Evolutionary conservation across 768 basidiomycete species (phyloP), one percentile per base, ranked within the genome.

Genomic region (Dictyophora rubrovolvata): DNA sequence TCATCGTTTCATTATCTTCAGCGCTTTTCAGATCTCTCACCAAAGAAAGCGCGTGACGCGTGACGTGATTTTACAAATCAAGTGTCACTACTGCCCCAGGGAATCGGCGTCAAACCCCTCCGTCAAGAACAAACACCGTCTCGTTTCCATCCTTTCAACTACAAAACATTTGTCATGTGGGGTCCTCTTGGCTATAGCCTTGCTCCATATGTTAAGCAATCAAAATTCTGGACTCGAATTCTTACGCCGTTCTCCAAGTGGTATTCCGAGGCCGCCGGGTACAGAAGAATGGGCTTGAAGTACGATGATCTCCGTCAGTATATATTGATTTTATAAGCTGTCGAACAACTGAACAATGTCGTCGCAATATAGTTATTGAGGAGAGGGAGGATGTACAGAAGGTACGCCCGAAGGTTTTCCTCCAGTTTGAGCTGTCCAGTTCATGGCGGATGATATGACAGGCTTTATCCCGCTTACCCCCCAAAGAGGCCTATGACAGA

Each of bases 281-380:
- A 93, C 79, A 82, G 95, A 65, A 79, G 84, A 67, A 78, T 89
- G 67, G 95, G 95, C 64, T 82, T 97, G 73, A 84, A 80, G 68
- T 94, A 96, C 70, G 95, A 99, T 71, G 95, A 99, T 79, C 82
- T 99, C 68, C 77, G 90, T 93, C 65, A 72, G 90, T 81, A 55
- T 58, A 58, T 52, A 14, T 55, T 58, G 59, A 54, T 21, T 14
- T 57, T 46, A 11, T 55, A 17, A 56, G 51, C 7, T 28, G 7
- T 28, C 7, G 28, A 28, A 7, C 28, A 22, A 35, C 33, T 37
- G 28, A 37, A 16, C 37, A 49, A 60, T 53, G 49, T 22, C 53
- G 54, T 52, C 63, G 16, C 53, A 48, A 48, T 59, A 55, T 53
- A 83, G 87, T 95, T 63, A 74, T 86, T 55, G 89, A 92, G 70